Evolutionary conservation across 805 yeast genomes (phyloP).

Genomic region (Candida boidinii): DNA sequence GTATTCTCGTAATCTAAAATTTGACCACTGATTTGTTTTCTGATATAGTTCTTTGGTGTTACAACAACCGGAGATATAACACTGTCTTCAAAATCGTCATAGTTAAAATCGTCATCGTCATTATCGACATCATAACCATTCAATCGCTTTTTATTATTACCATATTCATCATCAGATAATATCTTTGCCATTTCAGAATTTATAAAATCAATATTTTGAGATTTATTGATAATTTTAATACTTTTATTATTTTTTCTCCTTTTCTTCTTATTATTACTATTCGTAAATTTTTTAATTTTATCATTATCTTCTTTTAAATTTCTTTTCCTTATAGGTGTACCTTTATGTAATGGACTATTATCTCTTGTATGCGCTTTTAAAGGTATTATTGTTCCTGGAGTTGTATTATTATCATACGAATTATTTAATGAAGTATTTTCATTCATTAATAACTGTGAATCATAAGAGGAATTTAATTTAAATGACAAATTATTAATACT

Average conservation of each 20-base stretch:
- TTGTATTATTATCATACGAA: no score
- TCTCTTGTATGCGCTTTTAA: constrained; percentile 6
- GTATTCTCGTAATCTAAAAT: no score
- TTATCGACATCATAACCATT: constrained; percentile 3
- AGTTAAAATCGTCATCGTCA: constrained; percentile 8
- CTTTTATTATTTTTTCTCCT: neutral
- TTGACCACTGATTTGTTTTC: no score
- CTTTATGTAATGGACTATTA: constrained; percentile 8
- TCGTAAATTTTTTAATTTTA: neutral
- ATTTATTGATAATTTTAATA: no score
- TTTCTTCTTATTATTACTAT: neutral
- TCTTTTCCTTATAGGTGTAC: constrained; percentile 7
- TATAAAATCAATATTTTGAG: no score
- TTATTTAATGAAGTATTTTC: no score
- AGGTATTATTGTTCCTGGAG: constrained; percentile 8
- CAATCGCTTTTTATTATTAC: constrained; percentile 9
- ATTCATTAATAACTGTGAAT: no score
- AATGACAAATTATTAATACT: no score
- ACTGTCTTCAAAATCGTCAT: constrained; percentile 12
- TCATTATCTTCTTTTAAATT: neutral
- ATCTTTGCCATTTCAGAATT: no score
- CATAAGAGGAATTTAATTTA: no score
- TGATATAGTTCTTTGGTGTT: no score
- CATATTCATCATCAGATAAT: constrained; percentile 4
- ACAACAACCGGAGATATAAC: constrained; percentile 13